Evolutionary conservation across 768 basidiomycete genomes (phyloP), one percentile per base, ranked within the genome.

Genomic region (Boletus vermiculosoides): DNA sequence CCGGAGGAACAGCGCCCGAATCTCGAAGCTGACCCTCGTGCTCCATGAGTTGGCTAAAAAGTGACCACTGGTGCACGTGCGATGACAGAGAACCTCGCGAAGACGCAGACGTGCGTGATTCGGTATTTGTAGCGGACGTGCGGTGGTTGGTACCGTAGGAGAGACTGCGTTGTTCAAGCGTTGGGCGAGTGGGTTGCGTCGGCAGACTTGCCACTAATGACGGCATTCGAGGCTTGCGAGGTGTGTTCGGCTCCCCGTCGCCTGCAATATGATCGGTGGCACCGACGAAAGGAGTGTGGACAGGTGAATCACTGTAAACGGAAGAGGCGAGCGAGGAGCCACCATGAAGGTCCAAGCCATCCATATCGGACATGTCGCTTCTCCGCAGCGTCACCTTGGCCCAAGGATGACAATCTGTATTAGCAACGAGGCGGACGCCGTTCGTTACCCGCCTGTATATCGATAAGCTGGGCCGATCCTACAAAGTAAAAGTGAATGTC

Each of bases 321-420:
- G 69, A 64, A 71, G 95, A 90, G 73, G 94, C 88, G 68, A 92
- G 92, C 64, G 94, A 76, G 83, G 90, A 88, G 78, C 91, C 86
- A 67, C 91, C 85, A 70, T 90, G 95, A 75, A 93, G 89, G 75
- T 85, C 86, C 73, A 94, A 79, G 64, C 81, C 82, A 58, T 91
- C 93, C 66, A 41, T 36, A 54, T 25, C 33, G 22, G 59, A 58
- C 63, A 67, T 65, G 52, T 34, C 15, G 12, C 36, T 31, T 45
- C n/a, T 49, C 18, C 33, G 10, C 13, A 41, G 25, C 28, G 50
- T n/a, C 30, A 20, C 37, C 11, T 18, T 9, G 52, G 31, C 33
- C 33, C 23, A 48, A 25, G 16, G 16, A 22, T 16, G 23, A 41
- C 23, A 25, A 37, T 51, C 22, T 6, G 25, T 9, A 40, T 34